Conservation (phyloP, 345 rosid species). For the Lepidium sativum region DNA sequence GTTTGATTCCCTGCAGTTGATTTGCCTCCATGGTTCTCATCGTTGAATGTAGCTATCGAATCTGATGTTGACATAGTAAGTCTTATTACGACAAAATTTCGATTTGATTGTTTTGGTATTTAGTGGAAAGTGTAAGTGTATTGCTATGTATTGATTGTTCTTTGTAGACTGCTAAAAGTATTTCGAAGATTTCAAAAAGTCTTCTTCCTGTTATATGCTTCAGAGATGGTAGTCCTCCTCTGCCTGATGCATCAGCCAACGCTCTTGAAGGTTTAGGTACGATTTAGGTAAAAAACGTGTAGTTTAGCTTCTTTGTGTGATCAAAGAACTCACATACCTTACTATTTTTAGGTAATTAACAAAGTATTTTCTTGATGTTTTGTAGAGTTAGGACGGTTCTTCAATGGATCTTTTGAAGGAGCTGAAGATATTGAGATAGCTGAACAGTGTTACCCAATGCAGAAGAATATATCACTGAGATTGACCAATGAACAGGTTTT, state of each 20-base stretch:
- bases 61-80: slow-evolving; percentile 86
- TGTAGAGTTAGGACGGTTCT: slow-evolving; percentile 36
- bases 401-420: slow-evolving; percentile 48
- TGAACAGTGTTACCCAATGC: slow-evolving; percentile 77
- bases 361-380: neutral
- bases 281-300: slow-evolving; percentile 9
- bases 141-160: neutral
- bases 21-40: slow-evolving; percentile 90
- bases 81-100: neutral
- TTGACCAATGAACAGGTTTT: slow-evolving; percentile 83
- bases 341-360: neutral
- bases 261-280: slow-evolving; percentile 54
- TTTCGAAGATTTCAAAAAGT: slow-evolving; percentile 42
- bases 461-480: slow-evolving; percentile 54
- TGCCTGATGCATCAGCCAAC: slow-evolving; percentile 58
- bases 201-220: slow-evolving; percentile 69
- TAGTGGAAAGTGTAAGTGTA: neutral
- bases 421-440: slow-evolving; percentile 45
- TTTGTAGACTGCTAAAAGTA: slow-evolving; percentile 39
- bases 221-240: slow-evolving; percentile 92
- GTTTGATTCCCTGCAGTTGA: slow-evolving; percentile 49
- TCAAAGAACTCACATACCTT: neutral
- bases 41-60: slow-evolving; percentile 56
- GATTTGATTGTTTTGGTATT: neutral
- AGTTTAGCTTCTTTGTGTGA: neutral